Evolutionary conservation across 768 basidiomycete genomes (phyloP).

Genomic region (Lactarius vividus): DNA sequence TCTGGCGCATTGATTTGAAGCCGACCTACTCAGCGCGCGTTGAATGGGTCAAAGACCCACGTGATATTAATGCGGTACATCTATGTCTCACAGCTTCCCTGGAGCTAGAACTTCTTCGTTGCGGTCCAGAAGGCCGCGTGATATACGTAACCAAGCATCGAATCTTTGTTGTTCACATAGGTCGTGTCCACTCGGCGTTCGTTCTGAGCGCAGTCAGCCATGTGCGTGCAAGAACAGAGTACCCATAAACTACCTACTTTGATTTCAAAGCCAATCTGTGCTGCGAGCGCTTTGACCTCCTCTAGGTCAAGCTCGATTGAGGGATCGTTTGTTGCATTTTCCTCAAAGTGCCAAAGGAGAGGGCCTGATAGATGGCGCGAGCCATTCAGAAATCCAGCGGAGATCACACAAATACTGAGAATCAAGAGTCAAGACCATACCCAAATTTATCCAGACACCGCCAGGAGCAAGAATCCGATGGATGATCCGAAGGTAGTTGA

Average conservation of each 20-base stretch:
- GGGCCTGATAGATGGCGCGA: constrained; percentile 50
- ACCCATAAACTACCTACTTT: constrained; percentile 48
- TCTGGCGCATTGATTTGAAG: not conserved
- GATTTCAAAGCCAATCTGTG: constrained; percentile 76
- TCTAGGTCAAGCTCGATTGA: constrained; percentile 89
- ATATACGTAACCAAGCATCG: constrained; percentile 85
- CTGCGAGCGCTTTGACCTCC: constrained; percentile 76
- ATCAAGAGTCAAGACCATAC: constrained; percentile 35
- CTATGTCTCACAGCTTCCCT: not conserved
- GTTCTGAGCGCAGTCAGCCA: constrained; percentile 49
- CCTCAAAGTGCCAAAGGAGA: constrained; percentile 96
- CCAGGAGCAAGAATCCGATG: constrained; percentile 78
- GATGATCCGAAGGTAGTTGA: constrained; percentile 86
- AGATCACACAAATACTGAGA: not conserved
- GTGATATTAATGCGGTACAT: not conserved
- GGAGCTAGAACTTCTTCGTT: constrained; percentile 37
- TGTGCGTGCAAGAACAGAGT: not conserved
- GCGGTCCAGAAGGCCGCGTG: constrained; percentile 85
- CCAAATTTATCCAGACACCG: constrained; percentile 91
- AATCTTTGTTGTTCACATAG: constrained; percentile 78
- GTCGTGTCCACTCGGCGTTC: constrained; percentile 78
- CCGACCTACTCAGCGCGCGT: not conserved
- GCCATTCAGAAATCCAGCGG: not conserved
- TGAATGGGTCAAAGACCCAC: not conserved
- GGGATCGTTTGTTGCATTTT: constrained; percentile 73